Base-by-base conservation (phyloP, 306 rosid species). In the Quercus ilex region DNA sequence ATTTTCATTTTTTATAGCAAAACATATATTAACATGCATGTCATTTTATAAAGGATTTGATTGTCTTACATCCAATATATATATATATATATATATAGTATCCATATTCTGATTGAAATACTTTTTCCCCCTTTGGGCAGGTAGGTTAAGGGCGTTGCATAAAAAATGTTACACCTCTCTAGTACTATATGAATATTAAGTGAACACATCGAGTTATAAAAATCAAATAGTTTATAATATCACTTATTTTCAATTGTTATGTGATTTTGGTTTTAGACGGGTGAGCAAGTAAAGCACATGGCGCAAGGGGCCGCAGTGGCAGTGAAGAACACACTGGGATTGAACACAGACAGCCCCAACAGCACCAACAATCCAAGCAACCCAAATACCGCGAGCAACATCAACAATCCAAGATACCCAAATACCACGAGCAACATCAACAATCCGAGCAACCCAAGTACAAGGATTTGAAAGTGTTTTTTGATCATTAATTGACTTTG, bases 211-310 rank as follows among this genome's bases (percentile, higher is more conserved):
- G 46, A 41, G 46, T 41, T 41, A 41, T 41, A 41, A 7, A 38
- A 8, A 41, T 41, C 46, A 41, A 41, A 41, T 8, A 49, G 14
- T 49, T 49, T 49, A 49, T 49, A 49, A 49, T 49, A 49, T 49
- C 17, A 49, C 17, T 13, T 49, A 3, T 49, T 49, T 49, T 49
- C 53, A 49, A 49, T 3, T 21, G 12, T 14, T 28, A 68, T 67
- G 72, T 8, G 6, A 21, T 55, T 78, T 23, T 12, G 6, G n/a
- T 64, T 13, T 64, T 49, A 77, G 80, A 77, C 80, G 13, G 80
- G 80, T 51, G 74, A 65, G 74, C 74, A 77, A 67, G 65, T 52
- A 12, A 64, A 77, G 43, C 30, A 21, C 74, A 69, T 77, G 41
- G 80, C 80, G 68, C 64, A 77, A 65, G 74, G 69, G 53, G 80